These are phyloP conservation scores for Ophiostoma sp. DNA, from an alignment of 2,329 filamentous ascomycete species.

Conservation along the genomic window DNA sequence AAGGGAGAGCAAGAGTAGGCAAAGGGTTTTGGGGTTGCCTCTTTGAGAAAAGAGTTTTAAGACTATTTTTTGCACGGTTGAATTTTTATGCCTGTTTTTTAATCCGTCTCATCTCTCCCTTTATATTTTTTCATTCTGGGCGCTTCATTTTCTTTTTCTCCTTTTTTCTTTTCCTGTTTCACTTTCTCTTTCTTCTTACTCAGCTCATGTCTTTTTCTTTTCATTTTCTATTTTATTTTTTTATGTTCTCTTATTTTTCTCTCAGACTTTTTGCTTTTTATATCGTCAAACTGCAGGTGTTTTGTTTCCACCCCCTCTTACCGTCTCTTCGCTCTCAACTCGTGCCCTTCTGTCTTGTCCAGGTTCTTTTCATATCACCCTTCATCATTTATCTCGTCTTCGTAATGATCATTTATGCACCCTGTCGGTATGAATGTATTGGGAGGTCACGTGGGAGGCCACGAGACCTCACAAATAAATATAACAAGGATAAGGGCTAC, in stretches of 20 bases:
- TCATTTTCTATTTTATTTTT: constrained; percentile 20
- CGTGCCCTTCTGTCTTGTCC: too few species aligned
- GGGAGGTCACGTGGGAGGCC: too few species aligned
- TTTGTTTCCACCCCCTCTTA: constrained; percentile 9
- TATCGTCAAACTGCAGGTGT: constrained; percentile 16
- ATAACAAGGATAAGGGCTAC: too few species aligned
- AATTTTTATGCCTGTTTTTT: constrained; percentile 39
- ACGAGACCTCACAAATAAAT: too few species aligned
- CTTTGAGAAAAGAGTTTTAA: neutral
- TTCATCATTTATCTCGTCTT: too few species aligned
- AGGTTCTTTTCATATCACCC: too few species aligned
- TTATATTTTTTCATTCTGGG: constrained; percentile 18
- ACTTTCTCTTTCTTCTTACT: constrained; percentile 13
- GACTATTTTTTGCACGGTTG: constrained; percentile 24
- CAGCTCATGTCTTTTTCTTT: constrained; percentile 23
- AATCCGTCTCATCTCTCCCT: constrained; percentile 25
- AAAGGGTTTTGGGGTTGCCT: neutral
- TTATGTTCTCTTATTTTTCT: neutral
- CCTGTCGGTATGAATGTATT: too few species aligned
- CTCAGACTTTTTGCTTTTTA: constrained; percentile 15
- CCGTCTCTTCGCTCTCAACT: too few species aligned
- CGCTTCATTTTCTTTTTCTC: constrained; percentile 32
- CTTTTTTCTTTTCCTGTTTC: constrained; percentile 33
- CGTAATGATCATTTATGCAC: too few species aligned
- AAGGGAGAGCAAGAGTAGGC: neutral